Evolutionary conservation across 768 basidiomycete species (phyloP).

Genomic region (Sporobolomyces phaffii): DNA sequence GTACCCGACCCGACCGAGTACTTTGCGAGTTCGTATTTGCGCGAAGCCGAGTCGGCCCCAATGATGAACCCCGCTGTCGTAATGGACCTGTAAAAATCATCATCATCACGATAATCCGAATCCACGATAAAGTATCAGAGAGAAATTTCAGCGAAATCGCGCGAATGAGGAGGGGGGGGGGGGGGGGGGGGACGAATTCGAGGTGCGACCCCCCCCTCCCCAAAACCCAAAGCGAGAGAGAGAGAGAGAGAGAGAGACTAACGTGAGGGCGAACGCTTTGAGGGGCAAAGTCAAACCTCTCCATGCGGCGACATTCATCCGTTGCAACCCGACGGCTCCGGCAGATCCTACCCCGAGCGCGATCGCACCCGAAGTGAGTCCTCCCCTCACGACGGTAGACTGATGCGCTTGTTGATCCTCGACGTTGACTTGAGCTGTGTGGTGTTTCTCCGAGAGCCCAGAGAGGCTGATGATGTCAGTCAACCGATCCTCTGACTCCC

Average conservation of each 20-base stretch:
- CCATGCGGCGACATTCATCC: constrained; percentile 21
- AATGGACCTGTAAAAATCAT: constrained; percentile 10
- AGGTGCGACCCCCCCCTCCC: not conserved
- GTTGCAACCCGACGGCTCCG: constrained; percentile 24
- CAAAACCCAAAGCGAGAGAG: not conserved
- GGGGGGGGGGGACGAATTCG: too few relatives aligned
- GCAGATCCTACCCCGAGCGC: constrained; percentile 13
- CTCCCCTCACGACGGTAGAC: constrained; percentile 14
- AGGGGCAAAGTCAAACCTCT: constrained; percentile 32
- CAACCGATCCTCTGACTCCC: too few relatives aligned
- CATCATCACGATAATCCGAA: too few relatives aligned
- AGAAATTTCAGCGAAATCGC: too few relatives aligned
- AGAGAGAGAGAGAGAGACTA: not conserved
- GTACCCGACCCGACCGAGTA: constrained; percentile 34
- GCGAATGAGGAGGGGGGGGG: too few relatives aligned
- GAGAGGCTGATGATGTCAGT: too few relatives aligned
- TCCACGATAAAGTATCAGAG: too few relatives aligned
- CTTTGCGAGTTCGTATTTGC: constrained; percentile 34
- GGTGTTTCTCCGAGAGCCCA: not conserved
- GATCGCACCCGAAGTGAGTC: constrained; percentile 7
- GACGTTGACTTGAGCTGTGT: constrained; percentile 1
- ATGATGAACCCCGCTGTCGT: constrained; percentile 33
- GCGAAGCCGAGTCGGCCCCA: constrained; percentile 28
- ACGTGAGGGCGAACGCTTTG: constrained; percentile 38
- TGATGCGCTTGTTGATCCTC: constrained; percentile 15